Evolutionary conservation across 306 rosid species (phyloP).

Genomic region (Pterocarpus macrocarpus): DNA sequence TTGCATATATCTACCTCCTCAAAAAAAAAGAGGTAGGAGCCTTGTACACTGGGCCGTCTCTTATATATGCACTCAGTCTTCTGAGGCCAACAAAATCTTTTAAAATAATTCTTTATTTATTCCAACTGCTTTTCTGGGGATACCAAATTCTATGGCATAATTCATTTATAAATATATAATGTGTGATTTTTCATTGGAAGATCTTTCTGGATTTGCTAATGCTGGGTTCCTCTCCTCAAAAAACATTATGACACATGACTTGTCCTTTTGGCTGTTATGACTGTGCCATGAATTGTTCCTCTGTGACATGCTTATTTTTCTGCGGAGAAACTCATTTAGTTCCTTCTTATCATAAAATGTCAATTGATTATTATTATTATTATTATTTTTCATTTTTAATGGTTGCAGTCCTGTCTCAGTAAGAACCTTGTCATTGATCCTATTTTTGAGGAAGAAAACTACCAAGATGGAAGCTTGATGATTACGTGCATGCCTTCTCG

Average conservation of each 20-base stretch:
- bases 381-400: neutral
- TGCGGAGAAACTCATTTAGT: slow-evolving; percentile 24
- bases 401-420: slow-evolving; percentile 76
- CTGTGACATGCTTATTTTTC: slow-evolving; percentile 17
- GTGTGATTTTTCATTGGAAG: slow-evolving; percentile 24
- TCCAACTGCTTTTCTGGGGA: neutral
- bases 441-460: slow-evolving; percentile 85
- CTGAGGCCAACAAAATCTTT: slow-evolving; percentile 12
- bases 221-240: slow-evolving; percentile 17
- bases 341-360: slow-evolving; percentile 22
- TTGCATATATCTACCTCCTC: too few relatives aligned
- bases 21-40: too few relatives aligned
- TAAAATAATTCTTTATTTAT: neutral
- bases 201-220: slow-evolving; percentile 20
- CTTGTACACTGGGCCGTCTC: too few relatives aligned
- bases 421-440: slow-evolving; percentile 92
- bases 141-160: slow-evolving; percentile 25
- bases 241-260: slow-evolving; percentile 10
- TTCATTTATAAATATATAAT: neutral
- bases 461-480: slow-evolving; percentile 91
- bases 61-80: slow-evolving; percentile 11
- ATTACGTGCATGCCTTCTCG: slow-evolving; percentile 94
- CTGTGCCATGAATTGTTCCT: slow-evolving; percentile 2
- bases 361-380: neutral
- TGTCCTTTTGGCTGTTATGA: slow-evolving; percentile 37